Base-by-base conservation (phyloP, 179 eudicot species). In the Drosera spatulata region DNA sequence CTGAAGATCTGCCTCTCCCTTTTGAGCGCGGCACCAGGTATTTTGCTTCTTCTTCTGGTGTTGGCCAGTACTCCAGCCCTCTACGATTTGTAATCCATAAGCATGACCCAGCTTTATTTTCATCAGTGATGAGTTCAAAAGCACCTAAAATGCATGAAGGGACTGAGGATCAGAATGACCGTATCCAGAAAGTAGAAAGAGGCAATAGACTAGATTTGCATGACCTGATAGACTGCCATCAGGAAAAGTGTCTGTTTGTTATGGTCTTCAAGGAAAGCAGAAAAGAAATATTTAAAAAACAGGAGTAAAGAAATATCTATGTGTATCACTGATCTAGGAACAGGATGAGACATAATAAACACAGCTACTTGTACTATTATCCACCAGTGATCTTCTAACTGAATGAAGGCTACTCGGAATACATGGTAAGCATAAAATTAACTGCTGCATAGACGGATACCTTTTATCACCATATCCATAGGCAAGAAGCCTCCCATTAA, bases 21-120 rank as follows among this genome's bases (percentile, higher is more conserved):
- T 68, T 78, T 59, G 78, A 75, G 22, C 79, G 66, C 60, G 70
- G 76, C 47, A 93, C 49, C 63, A 77, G 79, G 56, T 84, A 93
- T 75, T 89, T 86, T 63, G 87, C 86, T 86, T 89, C 86, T 80
- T 93, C 99, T 46, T 43, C 65, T 10, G 99, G 90, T 61, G 90
- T 81, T 55, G 97, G 97, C 99, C 97, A 89, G 70, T 93, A 93
- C 71, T 93, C 95, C 73, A 86, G 56, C 43, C 97, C 99, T 72
- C 87, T 81, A 61, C 95, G 85, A 10, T 86, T 86, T 59, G 93
- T 82, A 71, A 93, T 89, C 99, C 97, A 93, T 67, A 93, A 77
- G 73, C 99, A 93, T 51, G 86, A 67, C 15, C 99, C 99, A 68
- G 95, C 95, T 79, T 78, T 89, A 65, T 74, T 82, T 70, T 89